Conservation (phyloP, 1,139 yeast genomes). For the Lodderomyces oxycetoniae region DNA sequence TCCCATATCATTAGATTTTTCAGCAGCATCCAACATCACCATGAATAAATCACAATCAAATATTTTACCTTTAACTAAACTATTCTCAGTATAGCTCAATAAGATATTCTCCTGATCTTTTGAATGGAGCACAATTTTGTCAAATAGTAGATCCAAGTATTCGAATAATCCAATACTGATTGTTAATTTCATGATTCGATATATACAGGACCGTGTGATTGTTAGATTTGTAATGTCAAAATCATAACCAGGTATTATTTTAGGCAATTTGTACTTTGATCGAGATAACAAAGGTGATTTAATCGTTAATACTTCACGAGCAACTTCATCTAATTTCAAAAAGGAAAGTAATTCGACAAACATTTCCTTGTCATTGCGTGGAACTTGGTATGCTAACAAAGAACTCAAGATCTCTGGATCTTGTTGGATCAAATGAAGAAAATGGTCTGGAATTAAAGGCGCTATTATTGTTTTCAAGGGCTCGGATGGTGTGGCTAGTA, state of each 20-base stretch:
- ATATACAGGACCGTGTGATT: constrained; percentile 15
- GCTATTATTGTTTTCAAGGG: constrained; percentile 6
- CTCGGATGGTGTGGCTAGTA: constrained; percentile 16
- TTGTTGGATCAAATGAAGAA: constrained; percentile 19
- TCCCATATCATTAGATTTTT: constrained; percentile 27
- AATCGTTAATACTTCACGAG: constrained; percentile 15
- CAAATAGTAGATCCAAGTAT: constrained; percentile 32
- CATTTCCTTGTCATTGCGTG: constrained; percentile 17
- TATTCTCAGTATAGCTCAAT: constrained; percentile 12
- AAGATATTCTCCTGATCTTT: constrained; percentile 14
- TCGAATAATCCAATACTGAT: constrained; percentile 24
- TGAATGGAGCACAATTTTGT: constrained; percentile 31
- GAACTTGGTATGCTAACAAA: constrained; percentile 25
- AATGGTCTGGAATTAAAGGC: constrained; percentile 19
- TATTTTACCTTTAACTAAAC: constrained; percentile 13
- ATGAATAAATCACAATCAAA: constrained; percentile 25
- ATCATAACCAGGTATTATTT: constrained; percentile 8
- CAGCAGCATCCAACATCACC: constrained; percentile 24
- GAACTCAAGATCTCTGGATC: constrained; percentile 27
- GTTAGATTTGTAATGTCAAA: constrained; percentile 13
- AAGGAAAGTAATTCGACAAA: constrained; percentile 26
- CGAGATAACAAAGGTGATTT: constrained; percentile 22
- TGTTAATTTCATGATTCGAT: constrained; percentile 29
- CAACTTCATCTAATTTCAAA: constrained; percentile 27
- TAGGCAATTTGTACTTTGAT: constrained; percentile 22